phyloP scores from a whole-genome alignment of 1,139 yeast genomes.

The Lodderomyces parapsilosis region DNA sequence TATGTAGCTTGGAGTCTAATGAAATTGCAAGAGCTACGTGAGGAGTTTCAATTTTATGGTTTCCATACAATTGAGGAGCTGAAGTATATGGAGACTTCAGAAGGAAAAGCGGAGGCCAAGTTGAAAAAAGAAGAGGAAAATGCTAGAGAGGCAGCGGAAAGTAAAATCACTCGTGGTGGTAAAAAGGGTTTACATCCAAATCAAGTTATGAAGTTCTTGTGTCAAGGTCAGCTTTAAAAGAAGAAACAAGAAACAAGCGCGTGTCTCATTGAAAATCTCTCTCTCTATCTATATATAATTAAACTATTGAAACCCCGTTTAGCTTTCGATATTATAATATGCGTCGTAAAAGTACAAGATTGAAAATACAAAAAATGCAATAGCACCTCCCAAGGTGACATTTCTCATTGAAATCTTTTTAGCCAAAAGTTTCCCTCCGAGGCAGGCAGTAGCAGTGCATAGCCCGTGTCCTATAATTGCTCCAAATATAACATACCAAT shows the following conservation, averaged over 20 bases:
- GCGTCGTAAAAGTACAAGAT: conserved; percentile 77
- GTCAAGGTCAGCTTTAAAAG: conserved; percentile 30
- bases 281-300: background rate
- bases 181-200: conserved; percentile 36
- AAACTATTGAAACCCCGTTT: background rate
- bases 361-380: conserved; percentile 81
- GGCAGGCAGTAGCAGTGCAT: conserved; percentile 91
- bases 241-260: background rate
- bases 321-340: conserved; percentile 28
- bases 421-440: conserved; percentile 91
- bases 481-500: conserved; percentile 86
- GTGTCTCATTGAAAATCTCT: background rate
- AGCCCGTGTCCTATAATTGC: conserved; percentile 86
- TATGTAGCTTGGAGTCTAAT: conserved; percentile 64
- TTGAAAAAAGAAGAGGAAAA: conserved; percentile 27
- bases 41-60: conserved; percentile 62
- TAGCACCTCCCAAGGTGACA: conserved; percentile 88
- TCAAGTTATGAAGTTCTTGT: conserved; percentile 41
- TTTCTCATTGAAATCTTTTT: conserved; percentile 87
- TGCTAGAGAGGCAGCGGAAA: conserved; percentile 27
- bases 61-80: conserved; percentile 53
- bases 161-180: conserved; percentile 31
- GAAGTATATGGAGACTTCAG: conserved; percentile 33
- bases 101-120: conserved; percentile 37
- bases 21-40: conserved; percentile 50